Base-by-base conservation (phyloP, 371 early-diverging fungal species). In the Rhizopus stolonifer region DNA sequence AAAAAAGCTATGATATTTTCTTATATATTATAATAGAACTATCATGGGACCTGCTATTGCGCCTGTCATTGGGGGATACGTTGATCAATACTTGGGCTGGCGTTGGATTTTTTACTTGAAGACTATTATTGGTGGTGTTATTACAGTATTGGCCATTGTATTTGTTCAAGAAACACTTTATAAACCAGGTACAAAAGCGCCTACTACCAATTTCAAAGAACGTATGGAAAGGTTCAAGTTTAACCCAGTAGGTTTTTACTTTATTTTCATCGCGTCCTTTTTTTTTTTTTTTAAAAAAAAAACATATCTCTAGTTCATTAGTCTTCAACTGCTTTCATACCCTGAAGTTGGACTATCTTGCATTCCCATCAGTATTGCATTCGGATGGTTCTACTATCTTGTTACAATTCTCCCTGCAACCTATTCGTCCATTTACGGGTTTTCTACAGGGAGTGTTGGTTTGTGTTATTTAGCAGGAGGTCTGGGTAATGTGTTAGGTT, bases 41-140 rank as follows among this genome's bases (percentile, higher is more conserved):
- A 55, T 79, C 42, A 44, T 81, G 11, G 83, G 84, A 0, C 83
- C 84, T 15, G 69, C 77, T 18, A 49, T 81, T 40, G 78, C 77
- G 0, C 84, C 84, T 3, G 52, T 81, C 26, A 60, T 80, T 10
- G 84, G 84, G 18, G 84, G 84, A 0, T 82, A 74, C 36, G 57
- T 81, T 14, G 70, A 69, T 14, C 69, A 81, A 52, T 72, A 64
- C 34, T 49, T 73, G 2, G 80, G 79, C 4, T 83, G 84, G 82
- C 78, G 77, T 4, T 80, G 80, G 80, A 74, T 76, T 31, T 81
- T 80, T 47, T 80, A 81, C 54, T 55, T 79, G 46, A 61, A 67
- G 34, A 56, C 79, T 9, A 81, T 79, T 23, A 53, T 79, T 47
- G 81, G 83, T 23, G 81, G 75, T 10, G 47, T 67, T 22, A 58